Base-by-base conservation (phyloP, 1,284 basidiomycete genomes). In the Bjerkandera adusta region DNA sequence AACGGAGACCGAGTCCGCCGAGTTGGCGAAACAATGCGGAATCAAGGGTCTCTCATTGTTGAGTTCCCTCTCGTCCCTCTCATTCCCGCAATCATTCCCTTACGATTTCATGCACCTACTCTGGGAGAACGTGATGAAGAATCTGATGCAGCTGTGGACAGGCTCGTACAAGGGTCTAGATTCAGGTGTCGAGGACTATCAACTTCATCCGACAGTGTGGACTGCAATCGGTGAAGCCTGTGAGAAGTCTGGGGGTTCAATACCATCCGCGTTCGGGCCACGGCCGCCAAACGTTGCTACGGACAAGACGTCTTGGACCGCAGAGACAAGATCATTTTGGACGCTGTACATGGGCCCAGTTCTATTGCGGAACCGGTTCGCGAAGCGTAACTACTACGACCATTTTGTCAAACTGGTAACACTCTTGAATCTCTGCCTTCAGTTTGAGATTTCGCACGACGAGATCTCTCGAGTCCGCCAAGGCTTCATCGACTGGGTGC, bases 31-130 rank as follows among this genome's bases (percentile, higher is more conserved):
- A 40, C 8, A 47, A 5, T 71, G 62, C 41, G 70, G 75, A 1
- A 67, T 77, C 48, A 76, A 75, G 35, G 69, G 68, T 0, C 36
- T 67, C 0, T 62, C 70, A 0, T 21, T 71, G 1, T 62, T 75
- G 1, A 53, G 52, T 8, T 32, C 40, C 38, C 54, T 76, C 1
- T 41, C 54, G 0, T 73, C 68, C 0, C 51, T 77, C 1, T 55
- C 51, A 0, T 72, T 73, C 41, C 69, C 73, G 0, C 0, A 21
- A 0, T 75, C 68, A 0, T 76, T 76, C 43, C 72, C 69, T 0
- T 68, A 65, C 45, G 68, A 77, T 47, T 73, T 75, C 53, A 77
- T 76, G 75, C 72, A 77, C 45, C 60, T 76, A 0, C 58, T 75
- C 15, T 70, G 54, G 52, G 69, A 72, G 51, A 75, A 75, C 43